Conservation (phyloP, 768 basidiomycete species). For the Boletus sp. region DNA sequence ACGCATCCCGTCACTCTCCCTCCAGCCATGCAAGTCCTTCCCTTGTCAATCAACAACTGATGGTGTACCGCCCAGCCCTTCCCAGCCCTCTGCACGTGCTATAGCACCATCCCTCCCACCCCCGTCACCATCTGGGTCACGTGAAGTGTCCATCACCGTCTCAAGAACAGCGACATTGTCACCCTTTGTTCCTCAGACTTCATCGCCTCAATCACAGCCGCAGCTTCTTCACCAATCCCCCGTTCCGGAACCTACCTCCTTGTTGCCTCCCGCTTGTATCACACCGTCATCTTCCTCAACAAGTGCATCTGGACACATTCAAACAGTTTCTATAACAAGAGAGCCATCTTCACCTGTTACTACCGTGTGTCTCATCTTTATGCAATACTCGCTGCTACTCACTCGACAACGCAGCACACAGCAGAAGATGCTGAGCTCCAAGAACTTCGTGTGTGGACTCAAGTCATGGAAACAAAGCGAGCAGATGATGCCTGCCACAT, state of each 20-base stretch:
- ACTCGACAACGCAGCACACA: constrained; percentile 19
- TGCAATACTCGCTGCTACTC: constrained; percentile 6
- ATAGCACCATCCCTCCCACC: constrained; percentile 21
- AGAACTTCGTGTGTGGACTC: constrained; percentile 79
- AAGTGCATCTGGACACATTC: constrained; percentile 10
- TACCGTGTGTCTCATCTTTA: constrained; percentile 15
- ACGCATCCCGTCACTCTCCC: constrained; percentile 43
- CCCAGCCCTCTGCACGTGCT: constrained; percentile 20
- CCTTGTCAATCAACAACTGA: constrained; percentile 43
- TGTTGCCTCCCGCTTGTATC: constrained; percentile 15
- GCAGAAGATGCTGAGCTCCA: constrained; percentile 65
- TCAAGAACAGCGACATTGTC: constrained; percentile 40
- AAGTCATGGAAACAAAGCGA: constrained; percentile 83
- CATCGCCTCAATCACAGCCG: constrained; percentile 30
- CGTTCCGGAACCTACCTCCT: constrained; percentile 4
- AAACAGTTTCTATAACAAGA: constrained; percentile 19
- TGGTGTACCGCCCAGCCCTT: constrained; percentile 32
- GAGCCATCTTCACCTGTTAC: constrained; percentile 28
- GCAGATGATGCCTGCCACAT: constrained; percentile 83
- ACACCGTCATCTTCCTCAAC: constrained; percentile 16
- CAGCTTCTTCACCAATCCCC: constrained; percentile 23
- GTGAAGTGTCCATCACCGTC: constrained; percentile 13
- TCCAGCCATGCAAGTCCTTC: constrained; percentile 52
- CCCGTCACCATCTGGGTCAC: constrained; percentile 19
- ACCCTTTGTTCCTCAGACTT: constrained; percentile 33